A percentile compares a stretch with the other conserved stretches of the same genome.
Evolutionary conservation across 352 stramenopile species (phyloP).

Genomic region (Thalassiosira exigua): DNA sequence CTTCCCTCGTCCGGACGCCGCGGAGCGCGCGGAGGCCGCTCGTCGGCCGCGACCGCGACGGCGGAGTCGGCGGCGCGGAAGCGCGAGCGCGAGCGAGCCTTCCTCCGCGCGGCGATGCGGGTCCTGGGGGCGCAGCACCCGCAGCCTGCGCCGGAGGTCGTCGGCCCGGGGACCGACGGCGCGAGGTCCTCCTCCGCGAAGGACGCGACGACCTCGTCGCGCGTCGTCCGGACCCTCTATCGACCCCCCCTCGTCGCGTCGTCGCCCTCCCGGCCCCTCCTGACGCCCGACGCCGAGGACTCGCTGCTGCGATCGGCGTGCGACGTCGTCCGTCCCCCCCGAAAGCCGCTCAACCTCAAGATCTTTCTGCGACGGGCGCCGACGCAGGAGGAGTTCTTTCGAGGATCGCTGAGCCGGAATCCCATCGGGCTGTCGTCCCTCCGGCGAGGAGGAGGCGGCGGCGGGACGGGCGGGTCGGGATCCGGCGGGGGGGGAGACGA

Average conservation of each 20-base stretch:
- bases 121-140: conserved; percentile 64
- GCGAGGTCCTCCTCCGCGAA: no score
- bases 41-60: neutral
- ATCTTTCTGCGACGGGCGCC: conserved; percentile 81
- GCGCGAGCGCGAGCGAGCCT: conserved; percentile 55
- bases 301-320: conserved; percentile 66
- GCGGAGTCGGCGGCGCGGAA: conserved; percentile 20
- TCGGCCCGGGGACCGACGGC: neutral
- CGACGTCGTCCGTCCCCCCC: conserved; percentile 74
- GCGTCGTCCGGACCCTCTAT: conserved; percentile 19
- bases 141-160: neutral
- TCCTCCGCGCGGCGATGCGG: conserved; percentile 65
- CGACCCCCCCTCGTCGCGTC: conserved; percentile 21
- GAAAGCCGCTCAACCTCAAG: conserved; percentile 81
- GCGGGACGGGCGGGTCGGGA: neutral
- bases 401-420: conserved; percentile 78
- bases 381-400: conserved; percentile 88
- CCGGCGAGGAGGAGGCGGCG: conserved; percentile 2
- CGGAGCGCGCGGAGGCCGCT: conserved; percentile 4
- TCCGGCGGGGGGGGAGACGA: conserved; percentile 8
- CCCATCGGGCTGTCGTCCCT: conserved; percentile 71
- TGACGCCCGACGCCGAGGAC: conserved; percentile 60
- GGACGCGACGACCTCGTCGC: neutral
- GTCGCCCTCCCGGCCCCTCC: conserved; percentile 15
- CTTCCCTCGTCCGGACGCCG: neutral